phyloP scores from a whole-genome alignment of 2,329 filamentous ascomycete species.

The Dendryphion nanum region DNA sequence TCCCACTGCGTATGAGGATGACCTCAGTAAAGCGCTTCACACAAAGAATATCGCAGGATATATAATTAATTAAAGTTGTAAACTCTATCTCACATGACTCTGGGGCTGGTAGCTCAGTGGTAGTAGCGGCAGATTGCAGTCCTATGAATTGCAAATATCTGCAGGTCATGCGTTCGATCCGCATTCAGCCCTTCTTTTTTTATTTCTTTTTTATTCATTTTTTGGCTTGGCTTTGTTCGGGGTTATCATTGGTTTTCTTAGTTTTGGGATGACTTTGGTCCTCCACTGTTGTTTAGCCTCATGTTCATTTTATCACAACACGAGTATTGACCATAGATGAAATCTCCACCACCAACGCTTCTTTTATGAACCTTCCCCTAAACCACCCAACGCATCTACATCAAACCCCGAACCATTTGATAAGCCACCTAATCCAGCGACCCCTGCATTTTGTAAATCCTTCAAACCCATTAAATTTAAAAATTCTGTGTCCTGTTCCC shows the following conservation, averaged over 20 bases:
- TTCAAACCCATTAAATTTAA: constrained; percentile 14
- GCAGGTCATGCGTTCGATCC: background rate
- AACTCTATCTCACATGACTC: no score
- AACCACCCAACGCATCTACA: no score
- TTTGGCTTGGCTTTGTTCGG: background rate
- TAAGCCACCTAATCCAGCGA: no score
- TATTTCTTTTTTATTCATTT: background rate
- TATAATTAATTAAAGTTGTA: background rate
- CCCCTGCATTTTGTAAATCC: constrained; percentile 6
- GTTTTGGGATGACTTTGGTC: background rate
- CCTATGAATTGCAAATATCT: background rate
- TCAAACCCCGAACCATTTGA: no score
- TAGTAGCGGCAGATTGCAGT: background rate
- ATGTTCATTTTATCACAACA: no score
- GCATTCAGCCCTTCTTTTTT: background rate
- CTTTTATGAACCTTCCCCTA: no score
- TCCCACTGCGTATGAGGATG: background rate
- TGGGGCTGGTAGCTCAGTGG: background rate
- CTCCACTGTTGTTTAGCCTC: background rate
- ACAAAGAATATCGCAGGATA: no score
- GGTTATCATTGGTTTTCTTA: background rate
- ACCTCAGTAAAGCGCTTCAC: no score
- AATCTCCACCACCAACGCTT: background rate
- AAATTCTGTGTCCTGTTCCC: constrained; percentile 13
- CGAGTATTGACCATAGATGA: background rate